Evolutionary conservation across 176 grass and related monocot genomes (phyloP).

Genomic region (Bothriochloa decipiens): DNA sequence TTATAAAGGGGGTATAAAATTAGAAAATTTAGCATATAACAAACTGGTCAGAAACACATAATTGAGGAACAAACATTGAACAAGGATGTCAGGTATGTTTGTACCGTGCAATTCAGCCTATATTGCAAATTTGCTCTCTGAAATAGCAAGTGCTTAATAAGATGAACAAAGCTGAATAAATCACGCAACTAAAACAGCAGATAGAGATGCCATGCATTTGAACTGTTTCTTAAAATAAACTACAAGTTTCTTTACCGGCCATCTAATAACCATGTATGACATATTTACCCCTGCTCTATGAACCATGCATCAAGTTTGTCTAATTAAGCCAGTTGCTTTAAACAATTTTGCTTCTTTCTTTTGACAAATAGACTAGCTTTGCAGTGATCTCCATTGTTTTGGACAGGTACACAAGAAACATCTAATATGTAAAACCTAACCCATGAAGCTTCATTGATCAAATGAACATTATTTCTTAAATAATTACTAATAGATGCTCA

Average conservation of each 20-base stretch:
- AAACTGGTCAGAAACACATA: not conserved
- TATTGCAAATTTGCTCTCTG: not conserved
- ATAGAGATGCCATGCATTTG: not conserved
- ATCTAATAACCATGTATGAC: not conserved
- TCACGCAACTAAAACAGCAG: not conserved
- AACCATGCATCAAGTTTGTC: not conserved
- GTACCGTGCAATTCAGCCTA: not conserved
- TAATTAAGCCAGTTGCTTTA: not conserved
- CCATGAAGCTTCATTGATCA: not conserved
- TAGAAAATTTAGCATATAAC: not conserved
- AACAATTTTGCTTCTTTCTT: not conserved
- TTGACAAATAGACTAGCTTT: not conserved
- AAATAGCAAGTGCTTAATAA: not conserved
- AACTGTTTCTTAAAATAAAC: conserved; percentile 3
- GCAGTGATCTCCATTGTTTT: not conserved
- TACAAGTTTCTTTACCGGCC: not conserved
- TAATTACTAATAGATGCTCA: not conserved
- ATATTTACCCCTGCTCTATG: not conserved
- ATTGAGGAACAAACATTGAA: not conserved
- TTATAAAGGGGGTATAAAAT: not conserved
- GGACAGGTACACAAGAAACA: not conserved
- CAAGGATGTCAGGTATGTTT: not conserved
- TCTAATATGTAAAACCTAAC: too few relatives aligned
- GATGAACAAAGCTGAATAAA: not conserved
- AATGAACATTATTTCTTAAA: not conserved